Base-by-base conservation (phyloP, 2,329 filamentous ascomycete species). In the Biscogniauxia marginata region DNA sequence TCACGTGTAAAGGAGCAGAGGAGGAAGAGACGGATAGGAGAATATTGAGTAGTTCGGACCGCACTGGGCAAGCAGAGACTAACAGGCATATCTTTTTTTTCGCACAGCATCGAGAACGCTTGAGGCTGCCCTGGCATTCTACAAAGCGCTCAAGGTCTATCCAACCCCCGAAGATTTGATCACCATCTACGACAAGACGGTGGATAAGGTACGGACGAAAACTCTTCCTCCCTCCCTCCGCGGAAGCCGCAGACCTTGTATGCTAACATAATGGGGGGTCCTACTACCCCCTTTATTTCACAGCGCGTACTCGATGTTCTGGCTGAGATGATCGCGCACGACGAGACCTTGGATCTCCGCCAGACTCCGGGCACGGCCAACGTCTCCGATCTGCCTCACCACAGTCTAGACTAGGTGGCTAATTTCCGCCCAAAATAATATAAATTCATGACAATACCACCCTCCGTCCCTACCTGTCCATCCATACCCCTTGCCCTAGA, bases 121-220 rank as follows among this genome's bases (percentile, higher is more conserved):
- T 57, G 93, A 97, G 64, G 91, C 95, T 51, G 93, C 95, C 49
- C 80, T 98, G 59, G 91, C 90, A 75, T 99, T 99, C 79, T 99
- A 98, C 85, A 96, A 93, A 83, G 95, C 93, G 46, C 84, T 99
- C 65, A 99, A 99, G 84, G 95, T 98, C 67, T 99, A 99, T 78
- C 95, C 95, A 52, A 89, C 91, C 69, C 95, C 93, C 11, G 84
- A 88, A 67, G 95, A 98, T 71, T 81, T 99, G 68, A 97, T 99
- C 74, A 85, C 84, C 69, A 96, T 99, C 0, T 99, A 99, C 77
- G 95, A 99, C 76, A 96, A 96, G 85, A 98, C 95, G 25, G 93
- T 98, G 47, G 89, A 93, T 67, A 97, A 97, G 89, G 93, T 91
- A 75, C 58, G 73, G 6, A 54, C 21, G 8, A 9, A 9, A 3